Evolutionary conservation across 192 early-diverging fungal genomes (phyloP).

Genomic region (Podila horticola): DNA sequence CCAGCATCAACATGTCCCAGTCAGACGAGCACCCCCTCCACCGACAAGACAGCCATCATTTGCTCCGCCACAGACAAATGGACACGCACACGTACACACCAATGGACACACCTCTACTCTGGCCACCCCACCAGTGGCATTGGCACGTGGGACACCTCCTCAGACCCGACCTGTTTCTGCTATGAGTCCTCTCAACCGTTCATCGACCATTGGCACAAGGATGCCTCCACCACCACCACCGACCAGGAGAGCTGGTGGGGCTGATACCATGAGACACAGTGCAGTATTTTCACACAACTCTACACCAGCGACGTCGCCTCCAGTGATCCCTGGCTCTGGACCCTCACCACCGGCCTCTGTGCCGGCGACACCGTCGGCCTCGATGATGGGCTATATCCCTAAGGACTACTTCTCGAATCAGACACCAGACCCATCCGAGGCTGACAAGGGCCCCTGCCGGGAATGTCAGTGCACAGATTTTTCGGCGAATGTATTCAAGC

Average conservation of each 20-base stretch:
- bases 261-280: constrained; percentile 34
- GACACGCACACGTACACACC: constrained; percentile 1
- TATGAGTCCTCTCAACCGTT: constrained; percentile 7
- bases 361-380: constrained; percentile 45
- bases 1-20: constrained; percentile 9
- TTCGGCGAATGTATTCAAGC: constrained; percentile 78
- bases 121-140: constrained; percentile 12
- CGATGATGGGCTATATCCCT: constrained; percentile 58
- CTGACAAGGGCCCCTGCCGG: constrained; percentile 55
- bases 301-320: constrained; percentile 18
- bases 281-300: constrained; percentile 29
- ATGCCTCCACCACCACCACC: constrained; percentile 52
- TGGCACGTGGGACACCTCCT: constrained; percentile 29
- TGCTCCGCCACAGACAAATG: constrained; percentile 11
- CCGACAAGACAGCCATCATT: constrained; percentile 46
- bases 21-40: constrained; percentile 42
- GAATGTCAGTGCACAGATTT: constrained; percentile 82
- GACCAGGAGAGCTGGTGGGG: constrained; percentile 29
- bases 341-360: constrained; percentile 41
- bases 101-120: constrained; percentile 10
- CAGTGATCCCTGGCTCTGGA: constrained; percentile 21
- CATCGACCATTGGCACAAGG: constrained; percentile 39
- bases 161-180: constrained; percentile 22
- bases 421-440: constrained; percentile 10
- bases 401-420: constrained; percentile 48